Conservation (phyloP, 192 early-diverging fungal genomes). For the Diversispora epigaea region DNA sequence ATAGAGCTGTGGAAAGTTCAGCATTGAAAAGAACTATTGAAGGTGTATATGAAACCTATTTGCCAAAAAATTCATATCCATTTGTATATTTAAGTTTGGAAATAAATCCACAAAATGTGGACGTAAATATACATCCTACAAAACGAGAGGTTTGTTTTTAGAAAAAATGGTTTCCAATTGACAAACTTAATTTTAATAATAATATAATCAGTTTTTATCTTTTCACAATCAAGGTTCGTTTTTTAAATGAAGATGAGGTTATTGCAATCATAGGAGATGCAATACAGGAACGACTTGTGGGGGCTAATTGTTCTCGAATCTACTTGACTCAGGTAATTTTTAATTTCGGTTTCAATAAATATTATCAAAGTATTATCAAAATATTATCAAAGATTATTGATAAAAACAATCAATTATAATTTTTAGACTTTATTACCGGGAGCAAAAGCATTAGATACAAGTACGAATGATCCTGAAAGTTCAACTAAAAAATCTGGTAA, state of each 20-base stretch:
- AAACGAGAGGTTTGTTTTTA: slow-evolving; percentile 69
- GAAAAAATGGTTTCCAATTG: background rate
- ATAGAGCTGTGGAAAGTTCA: slow-evolving; percentile 79
- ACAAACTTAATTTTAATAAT: background rate
- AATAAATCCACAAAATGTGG: slow-evolving; percentile 85
- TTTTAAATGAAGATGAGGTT: slow-evolving; percentile 87
- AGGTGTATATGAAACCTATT: slow-evolving; percentile 69
- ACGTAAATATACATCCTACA: slow-evolving; percentile 98
- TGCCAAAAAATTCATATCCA: slow-evolving; percentile 86
- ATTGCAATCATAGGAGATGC: slow-evolving; percentile 66
- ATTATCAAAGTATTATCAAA: background rate
- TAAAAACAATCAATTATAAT: background rate
- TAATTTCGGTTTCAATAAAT: background rate
- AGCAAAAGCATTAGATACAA: slow-evolving; percentile 19
- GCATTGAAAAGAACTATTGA: slow-evolving; percentile 84
- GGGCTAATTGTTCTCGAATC: slow-evolving; percentile 69
- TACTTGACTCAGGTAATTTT: slow-evolving; percentile 66
- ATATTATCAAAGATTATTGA: background rate
- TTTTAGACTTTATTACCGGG: slow-evolving; percentile 39
- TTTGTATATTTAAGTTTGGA: slow-evolving; percentile 91
- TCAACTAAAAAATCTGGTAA: slow-evolving; percentile 4
- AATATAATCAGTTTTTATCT: background rate
- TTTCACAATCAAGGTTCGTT: slow-evolving; percentile 63
- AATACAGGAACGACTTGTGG: slow-evolving; percentile 67
- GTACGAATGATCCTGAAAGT: slow-evolving; percentile 6